Base-by-base conservation (phyloP, 495 filamentous ascomycete genomes). In the Neurospora sp. region DNA sequence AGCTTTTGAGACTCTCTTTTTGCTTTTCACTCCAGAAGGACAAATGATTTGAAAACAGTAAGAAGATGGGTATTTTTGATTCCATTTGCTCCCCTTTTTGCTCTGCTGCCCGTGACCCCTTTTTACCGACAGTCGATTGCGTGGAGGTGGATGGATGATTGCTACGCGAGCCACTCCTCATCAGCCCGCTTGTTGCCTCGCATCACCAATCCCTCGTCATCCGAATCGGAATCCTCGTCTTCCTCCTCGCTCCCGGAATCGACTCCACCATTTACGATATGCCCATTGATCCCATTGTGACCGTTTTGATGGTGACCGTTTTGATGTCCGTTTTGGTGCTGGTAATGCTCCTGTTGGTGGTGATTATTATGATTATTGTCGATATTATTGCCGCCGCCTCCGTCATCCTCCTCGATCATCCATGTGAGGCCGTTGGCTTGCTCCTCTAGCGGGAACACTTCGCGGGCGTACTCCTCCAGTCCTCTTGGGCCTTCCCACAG, bases 361-460 rank as follows among this genome's bases (percentile, higher is more conserved):
- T 74, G 31, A 5, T 74, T 70, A 38, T 74, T 70, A 31, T 69
- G 38, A 31, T 70, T 69, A 10, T 71, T 43, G 11, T 37, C 78
- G 24, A 69, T 69, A 10, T 71, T 43, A 17, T 39, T 78, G 31
- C 77, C 78, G 9, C 66, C 78, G 39, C 75, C 76, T 11, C 74
- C 80, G 10, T 84, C 83, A 2, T 81, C 81, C 8, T 80, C 83
- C 11, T 83, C 84, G 45, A 83, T 81, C 94, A 97, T 97, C 96
- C 96, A 99, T 31, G 91, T 91, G 77, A 94, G 83, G 6, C 95
- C 96, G 82, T 99, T 98, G 3, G 93, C 92, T 73, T 92, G 90
- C 83, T 99, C 96, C 81, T 99, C 96, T 4, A 97, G 85, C 0
- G 94, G 94, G 78, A 98, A 99, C 0, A 96, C 94, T 78, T 99